Evolutionary conservation across 1,284 basidiomycete genomes (phyloP).

Genomic region (Moniliella sp.): DNA sequence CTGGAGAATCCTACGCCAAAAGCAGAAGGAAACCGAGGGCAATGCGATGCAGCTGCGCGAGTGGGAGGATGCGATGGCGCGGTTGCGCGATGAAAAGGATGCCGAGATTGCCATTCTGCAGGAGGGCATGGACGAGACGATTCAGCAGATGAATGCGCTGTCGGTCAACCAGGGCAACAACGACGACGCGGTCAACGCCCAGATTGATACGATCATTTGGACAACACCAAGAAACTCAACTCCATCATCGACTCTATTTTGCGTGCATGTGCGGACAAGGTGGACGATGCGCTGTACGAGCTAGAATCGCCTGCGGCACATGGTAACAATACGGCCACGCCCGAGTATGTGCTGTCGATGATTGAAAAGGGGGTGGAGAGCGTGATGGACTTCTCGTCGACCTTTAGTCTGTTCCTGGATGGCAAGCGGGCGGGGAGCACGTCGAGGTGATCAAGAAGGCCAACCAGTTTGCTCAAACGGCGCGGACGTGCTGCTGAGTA

Average conservation of each 20-base stretch:
- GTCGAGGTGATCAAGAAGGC: conserved; percentile 95
- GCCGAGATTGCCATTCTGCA: conserved; percentile 85
- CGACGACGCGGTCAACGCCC: conserved; percentile 72
- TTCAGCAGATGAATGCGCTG: conserved; percentile 66
- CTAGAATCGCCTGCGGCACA: conserved; percentile 79
- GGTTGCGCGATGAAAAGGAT: conserved; percentile 78
- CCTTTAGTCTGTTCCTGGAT: conserved; percentile 75
- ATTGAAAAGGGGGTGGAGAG: conserved; percentile 87
- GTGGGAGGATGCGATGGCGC: conserved; percentile 53
- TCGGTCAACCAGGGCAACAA: conserved; percentile 64
- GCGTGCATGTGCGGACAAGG: conserved; percentile 74
- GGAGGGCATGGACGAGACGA: conserved; percentile 81
- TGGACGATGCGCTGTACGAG: conserved; percentile 91
- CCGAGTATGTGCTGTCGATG: conserved; percentile 91
- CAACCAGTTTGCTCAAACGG: conserved; percentile 88
- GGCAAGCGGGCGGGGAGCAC: conserved; percentile 71
- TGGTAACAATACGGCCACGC: conserved; percentile 84
- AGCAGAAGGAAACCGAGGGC: conserved; percentile 51
- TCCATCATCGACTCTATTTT: conserved; percentile 95
- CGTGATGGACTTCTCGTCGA: conserved; percentile 80
- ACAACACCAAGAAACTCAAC: conserved; percentile 92
- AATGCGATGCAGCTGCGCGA: conserved; percentile 57
- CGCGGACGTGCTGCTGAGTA: conserved; percentile 69
- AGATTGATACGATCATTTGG: conserved; percentile 91
- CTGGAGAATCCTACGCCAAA: conserved; percentile 70